Evolutionary conservation across 2,329 filamentous ascomycete species (phyloP).

Genomic region (Ascomycota sp.): DNA sequence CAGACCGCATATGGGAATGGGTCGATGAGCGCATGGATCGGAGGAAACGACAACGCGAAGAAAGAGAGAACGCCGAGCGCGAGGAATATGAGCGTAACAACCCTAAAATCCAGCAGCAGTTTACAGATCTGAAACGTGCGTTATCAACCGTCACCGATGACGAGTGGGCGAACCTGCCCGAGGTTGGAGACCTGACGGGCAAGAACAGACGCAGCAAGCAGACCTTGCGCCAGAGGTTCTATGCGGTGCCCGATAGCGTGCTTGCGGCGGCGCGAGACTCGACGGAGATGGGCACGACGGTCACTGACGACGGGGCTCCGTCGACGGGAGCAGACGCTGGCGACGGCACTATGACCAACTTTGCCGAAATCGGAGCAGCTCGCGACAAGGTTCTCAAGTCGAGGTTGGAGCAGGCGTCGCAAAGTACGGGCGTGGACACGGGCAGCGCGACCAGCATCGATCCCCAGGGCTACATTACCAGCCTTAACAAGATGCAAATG

Average conservation of each 20-base stretch:
- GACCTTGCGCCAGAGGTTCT: conserved; percentile 65
- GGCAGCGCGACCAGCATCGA: conserved; percentile 84
- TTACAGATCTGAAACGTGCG: conserved; percentile 82
- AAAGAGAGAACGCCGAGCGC: conserved; percentile 69
- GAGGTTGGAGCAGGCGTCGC: conserved; percentile 72
- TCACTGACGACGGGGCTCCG: conserved; percentile 55
- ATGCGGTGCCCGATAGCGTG: conserved; percentile 90
- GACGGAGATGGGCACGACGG: conserved; percentile 63
- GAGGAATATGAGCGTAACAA: conserved; percentile 95
- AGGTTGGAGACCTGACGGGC: conserved; percentile 88
- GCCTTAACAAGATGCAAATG: conserved; percentile 58
- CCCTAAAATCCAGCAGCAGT: conserved; percentile 94
- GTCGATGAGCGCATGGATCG: conserved; percentile 96
- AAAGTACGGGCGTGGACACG: conserved; percentile 40
- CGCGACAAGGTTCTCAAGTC: conserved; percentile 90
- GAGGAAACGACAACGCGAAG: conserved; percentile 77
- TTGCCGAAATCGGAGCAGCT: conserved; percentile 87
- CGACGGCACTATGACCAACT: conserved; percentile 92
- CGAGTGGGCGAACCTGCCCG: conserved; percentile 86
- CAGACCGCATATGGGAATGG: conserved; percentile 82
- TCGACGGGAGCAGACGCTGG: conserved; percentile 19
- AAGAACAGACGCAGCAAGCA: conserved; percentile 75
- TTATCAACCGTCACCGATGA: conserved; percentile 77
- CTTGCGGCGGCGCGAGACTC: conserved; percentile 66
- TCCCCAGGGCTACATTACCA: conserved; percentile 87